Evolutionary conservation across 371 early-diverging fungal genomes (phyloP).

Genomic region (Dichotomocladium elegans): DNA sequence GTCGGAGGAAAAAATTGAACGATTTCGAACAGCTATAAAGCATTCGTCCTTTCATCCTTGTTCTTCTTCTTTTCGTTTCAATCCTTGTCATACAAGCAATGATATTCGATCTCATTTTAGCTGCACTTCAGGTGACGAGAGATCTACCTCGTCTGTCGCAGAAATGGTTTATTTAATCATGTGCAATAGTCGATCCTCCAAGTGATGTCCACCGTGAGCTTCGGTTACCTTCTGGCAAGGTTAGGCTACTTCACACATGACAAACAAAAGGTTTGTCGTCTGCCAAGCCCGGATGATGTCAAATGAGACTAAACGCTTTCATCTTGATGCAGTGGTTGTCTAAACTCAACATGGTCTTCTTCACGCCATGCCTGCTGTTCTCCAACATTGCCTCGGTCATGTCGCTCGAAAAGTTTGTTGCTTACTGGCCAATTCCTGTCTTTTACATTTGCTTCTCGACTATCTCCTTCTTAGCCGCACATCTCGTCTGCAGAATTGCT

Average conservation of each 20-base stretch:
- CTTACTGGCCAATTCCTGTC: constrained; percentile 70
- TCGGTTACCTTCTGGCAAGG: constrained; percentile 49
- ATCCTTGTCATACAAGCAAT: background rate
- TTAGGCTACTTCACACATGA: constrained; percentile 46
- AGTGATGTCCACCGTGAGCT: constrained; percentile 52
- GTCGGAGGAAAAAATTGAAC: too few relatives aligned
- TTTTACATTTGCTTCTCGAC: constrained; percentile 52
- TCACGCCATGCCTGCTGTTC: constrained; percentile 68
- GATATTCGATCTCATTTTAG: constrained; percentile 4
- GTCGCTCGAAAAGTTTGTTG: constrained; percentile 53
- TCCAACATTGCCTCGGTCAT: constrained; percentile 65
- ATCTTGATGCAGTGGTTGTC: constrained; percentile 46
- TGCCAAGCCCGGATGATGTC: background rate
- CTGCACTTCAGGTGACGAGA: constrained; percentile 2
- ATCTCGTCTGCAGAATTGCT: constrained; percentile 35
- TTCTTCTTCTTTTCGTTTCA: background rate
- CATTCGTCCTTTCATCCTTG: background rate
- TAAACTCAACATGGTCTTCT: constrained; percentile 56
- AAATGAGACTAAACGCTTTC: background rate
- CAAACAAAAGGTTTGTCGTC: constrained; percentile 49
- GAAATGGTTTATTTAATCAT: too few relatives aligned
- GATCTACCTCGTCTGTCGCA: too few relatives aligned
- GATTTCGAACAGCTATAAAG: too few relatives aligned
- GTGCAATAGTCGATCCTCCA: constrained; percentile 51
- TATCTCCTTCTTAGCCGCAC: constrained; percentile 15